These are phyloP conservation scores for Linaria vulgaris DNA, from an alignment of 257 asterid genomes.

Conservation along the genomic window DNA sequence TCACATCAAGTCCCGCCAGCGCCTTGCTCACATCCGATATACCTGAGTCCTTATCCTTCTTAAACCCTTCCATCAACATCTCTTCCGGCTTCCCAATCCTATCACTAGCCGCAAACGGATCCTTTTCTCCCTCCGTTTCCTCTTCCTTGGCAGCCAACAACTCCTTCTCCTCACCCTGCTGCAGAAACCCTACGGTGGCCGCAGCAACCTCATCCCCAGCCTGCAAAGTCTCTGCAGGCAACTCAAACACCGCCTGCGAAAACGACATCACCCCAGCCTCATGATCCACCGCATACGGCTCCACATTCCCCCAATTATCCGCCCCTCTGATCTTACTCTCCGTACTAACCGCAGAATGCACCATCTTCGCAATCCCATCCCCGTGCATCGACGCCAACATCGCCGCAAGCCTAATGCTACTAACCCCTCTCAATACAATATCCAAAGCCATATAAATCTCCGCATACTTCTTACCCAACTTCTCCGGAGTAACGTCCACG, in stretches of 20 bases:
- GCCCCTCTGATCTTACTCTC: constrained; percentile 97
- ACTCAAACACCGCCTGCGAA: constrained; percentile 57
- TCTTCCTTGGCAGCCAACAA: constrained; percentile 40
- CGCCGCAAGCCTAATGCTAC: constrained; percentile 86
- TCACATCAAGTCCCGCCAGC: constrained; percentile 84
- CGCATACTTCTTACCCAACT: constrained; percentile 82
- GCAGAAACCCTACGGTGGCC: constrained; percentile 53
- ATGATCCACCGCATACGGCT: constrained; percentile 60
- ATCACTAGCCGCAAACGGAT: constrained; percentile 97
- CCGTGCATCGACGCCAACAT: constrained; percentile 98
- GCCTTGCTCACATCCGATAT: constrained; percentile 75
- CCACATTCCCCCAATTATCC: constrained; percentile 71
- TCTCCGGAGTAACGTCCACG: constrained; percentile 93
- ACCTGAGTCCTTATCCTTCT: constrained; percentile 75
- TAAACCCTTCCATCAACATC: constrained; percentile 78
- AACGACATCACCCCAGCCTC: constrained; percentile 64
- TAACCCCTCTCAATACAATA: constrained; percentile 86
- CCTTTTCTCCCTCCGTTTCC: constrained; percentile 73
- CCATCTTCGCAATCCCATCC: constrained; percentile 95
- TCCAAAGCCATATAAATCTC: constrained; percentile 98
- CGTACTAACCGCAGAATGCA: constrained; percentile 76
- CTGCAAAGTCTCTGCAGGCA: constrained; percentile 82
- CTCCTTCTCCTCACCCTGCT: constrained; percentile 72
- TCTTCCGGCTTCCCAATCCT: constrained; percentile 82
- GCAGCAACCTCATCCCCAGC: constrained; percentile 90